Conservation (phyloP, 257 asterid genomes). For the Penstemon eatonii region DNA sequence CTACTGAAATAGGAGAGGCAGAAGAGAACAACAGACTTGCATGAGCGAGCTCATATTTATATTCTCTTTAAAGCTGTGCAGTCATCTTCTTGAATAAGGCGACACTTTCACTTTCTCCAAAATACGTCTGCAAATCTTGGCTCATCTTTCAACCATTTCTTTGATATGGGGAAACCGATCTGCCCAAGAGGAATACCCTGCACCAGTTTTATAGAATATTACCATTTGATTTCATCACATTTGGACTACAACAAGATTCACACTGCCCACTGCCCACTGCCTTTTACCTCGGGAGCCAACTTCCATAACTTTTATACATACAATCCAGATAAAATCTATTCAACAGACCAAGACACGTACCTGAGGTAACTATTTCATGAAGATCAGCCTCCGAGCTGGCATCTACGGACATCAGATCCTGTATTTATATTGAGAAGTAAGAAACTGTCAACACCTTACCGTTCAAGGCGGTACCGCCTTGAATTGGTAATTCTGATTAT, state of each 20-base stretch:
- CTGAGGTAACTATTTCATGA: conserved; percentile 56
- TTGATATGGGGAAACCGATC: conserved; percentile 61
- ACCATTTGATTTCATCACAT: background rate
- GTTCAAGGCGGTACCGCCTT: background rate
- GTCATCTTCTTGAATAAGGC: too few species aligned
- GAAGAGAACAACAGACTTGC: too few species aligned
- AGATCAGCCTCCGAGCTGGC: conserved; percentile 62
- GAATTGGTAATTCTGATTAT: background rate
- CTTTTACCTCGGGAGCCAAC: background rate
- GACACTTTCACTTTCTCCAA: too few species aligned
- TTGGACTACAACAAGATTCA: background rate
- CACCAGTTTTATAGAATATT: conserved; percentile 5
- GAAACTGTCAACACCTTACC: background rate
- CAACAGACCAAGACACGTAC: conserved; percentile 28
- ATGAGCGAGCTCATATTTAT: too few species aligned
- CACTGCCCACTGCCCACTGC: background rate
- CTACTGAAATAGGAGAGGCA: too few species aligned
- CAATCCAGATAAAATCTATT: background rate
- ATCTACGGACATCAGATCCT: conserved; percentile 45
- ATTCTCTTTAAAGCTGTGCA: too few species aligned
- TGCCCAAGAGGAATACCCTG: conserved; percentile 75
- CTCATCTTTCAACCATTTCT: conserved; percentile 51
- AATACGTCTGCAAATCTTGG: background rate
- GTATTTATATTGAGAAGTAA: conserved; percentile 16
- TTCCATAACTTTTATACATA: background rate